Percentiles rank a stretch among this genome's conserved stretches.
Conservation (phyloP, 2,329 filamentous ascomycete species). For the Botrytis aclada region DNA sequence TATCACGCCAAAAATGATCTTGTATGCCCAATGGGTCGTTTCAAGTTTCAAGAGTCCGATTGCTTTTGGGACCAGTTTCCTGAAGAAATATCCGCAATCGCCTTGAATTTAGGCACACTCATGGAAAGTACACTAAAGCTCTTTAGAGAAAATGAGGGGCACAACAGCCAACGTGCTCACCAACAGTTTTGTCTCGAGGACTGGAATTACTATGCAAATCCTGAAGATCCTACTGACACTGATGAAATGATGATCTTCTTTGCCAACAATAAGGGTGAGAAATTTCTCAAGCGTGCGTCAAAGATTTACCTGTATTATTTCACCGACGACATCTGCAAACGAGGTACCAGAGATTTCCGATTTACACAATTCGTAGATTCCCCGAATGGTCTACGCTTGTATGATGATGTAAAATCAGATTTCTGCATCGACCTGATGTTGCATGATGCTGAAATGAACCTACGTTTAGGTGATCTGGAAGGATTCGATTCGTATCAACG, state of each 20-base stretch:
- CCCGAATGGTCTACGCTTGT: too few relatives aligned
- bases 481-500: neutral
- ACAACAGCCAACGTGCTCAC: neutral
- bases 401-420: neutral
- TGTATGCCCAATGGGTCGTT: neutral
- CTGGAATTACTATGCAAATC: too few relatives aligned
- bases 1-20: neutral
- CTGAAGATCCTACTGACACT: neutral
- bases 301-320: neutral
- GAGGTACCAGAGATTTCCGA: neutral
- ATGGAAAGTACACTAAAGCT: too few relatives aligned
- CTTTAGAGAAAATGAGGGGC: neutral
- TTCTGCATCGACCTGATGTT: neutral
- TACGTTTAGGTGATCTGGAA: too few relatives aligned
- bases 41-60: neutral
- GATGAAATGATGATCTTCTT: neutral
- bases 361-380: neutral
- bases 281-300: neutral
- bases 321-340: neutral
- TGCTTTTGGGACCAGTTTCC: neutral
- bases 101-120: neutral
- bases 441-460: accelerated
- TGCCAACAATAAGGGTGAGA: too few relatives aligned
- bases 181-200: neutral
- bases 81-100: neutral